Percentiles rank a stretch among this genome's conserved stretches.
phyloP scores from a whole-genome alignment of 768 basidiomycete genomes.

The Tylopilus subfusipes region DNA sequence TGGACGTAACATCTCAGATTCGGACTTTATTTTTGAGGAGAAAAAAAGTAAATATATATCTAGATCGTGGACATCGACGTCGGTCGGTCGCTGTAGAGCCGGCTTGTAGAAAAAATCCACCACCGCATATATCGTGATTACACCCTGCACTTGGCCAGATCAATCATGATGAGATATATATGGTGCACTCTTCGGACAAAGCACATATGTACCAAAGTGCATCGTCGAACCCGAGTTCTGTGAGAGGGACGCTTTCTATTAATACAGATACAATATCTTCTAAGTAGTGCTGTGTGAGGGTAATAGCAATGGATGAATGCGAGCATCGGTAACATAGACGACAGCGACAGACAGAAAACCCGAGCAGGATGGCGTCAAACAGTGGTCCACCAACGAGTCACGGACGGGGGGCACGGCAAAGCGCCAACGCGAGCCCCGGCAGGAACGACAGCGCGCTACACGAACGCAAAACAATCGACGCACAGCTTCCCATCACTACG shows the following conservation, averaged over 20 bases:
- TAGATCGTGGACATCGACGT: neutral
- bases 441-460: constrained; percentile 8
- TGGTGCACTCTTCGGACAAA: neutral
- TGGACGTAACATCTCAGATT: neutral
- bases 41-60: neutral
- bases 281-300: constrained; percentile 2
- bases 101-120: neutral
- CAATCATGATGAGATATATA: neutral
- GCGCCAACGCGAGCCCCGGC: neutral
- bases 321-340: constrained; percentile 4
- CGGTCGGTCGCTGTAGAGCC: neutral
- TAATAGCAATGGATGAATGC: constrained; percentile 4
- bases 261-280: constrained; percentile 12
- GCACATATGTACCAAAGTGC: neutral
- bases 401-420: neutral
- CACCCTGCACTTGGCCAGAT: neutral
- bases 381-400: neutral
- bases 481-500: constrained; percentile 31
- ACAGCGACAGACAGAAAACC: neutral
- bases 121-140: neutral
- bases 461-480: constrained; percentile 29
- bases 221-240: neutral
- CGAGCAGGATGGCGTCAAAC: neutral
- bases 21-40: constrained; percentile 3
- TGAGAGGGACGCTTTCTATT: neutral